Evolutionary conservation across 2,329 filamentous ascomycete genomes (phyloP), one percentile per base, ranked within the genome.

Genomic region (Blastomyces silverae): DNA sequence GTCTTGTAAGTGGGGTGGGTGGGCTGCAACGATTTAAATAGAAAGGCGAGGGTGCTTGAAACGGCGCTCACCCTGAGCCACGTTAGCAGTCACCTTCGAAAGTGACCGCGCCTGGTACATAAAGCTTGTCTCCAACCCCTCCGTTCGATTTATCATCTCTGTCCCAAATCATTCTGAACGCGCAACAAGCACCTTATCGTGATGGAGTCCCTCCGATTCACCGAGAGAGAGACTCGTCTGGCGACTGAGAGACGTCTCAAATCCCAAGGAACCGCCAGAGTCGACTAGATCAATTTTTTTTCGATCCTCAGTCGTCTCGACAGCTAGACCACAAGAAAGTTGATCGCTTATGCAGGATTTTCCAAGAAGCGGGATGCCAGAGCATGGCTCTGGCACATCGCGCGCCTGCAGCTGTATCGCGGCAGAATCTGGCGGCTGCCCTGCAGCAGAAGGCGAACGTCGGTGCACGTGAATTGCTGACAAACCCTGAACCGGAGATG

Each of bases 261-360:
- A 50, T 62, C 44, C 52, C 58, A 64, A 7, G 58, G 63, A 6
- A 62, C 46, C 20, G 58, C 39, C 34, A 64, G 56, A 42, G 58
- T 64, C 25, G 39, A 64, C 20, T 64, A 20, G 46, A 61, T 61
- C 17, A 64, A 39, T 61, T 64, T 37, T 61, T 22, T 60, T 64
- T 64, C 46, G 34, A 60, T 61, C 42, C 63, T 34, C 63, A 60
- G 63, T 46, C 44, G 10, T 46, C 44, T 48, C 44, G 44, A 48
- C 44, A 48, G 44, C 57, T 60, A 60, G 57, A 60, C 57, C 57
- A 60, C 28, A 60, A n/a, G 15, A 60, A 60, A 1, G 39, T 60
- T 60, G 37, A 60, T 42, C 37, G 57, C 57, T 60, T 60, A 44
- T 60, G 34, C 57, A 60, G 15, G n/a, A 60, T 50, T 62, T 62